phyloP scores from a whole-genome alignment of 441 rosid genomes.

The Pelargonium fulgidum region DNA sequence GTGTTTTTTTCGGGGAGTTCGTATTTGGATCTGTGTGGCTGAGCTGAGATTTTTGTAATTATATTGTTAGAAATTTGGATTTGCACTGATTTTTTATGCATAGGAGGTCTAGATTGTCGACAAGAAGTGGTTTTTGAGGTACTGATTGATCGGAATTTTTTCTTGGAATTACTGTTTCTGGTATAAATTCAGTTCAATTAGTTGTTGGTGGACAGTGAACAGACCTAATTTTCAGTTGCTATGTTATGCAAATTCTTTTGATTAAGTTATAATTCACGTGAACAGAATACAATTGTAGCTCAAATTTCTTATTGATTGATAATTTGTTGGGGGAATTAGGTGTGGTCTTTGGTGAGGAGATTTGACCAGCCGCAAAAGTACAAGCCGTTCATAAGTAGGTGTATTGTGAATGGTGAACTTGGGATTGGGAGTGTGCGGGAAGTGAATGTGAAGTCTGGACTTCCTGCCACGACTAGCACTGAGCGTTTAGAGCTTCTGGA shows the following conservation, averaged over 20 bases:
- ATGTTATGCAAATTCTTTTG: neutral
- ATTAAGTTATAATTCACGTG: neutral
- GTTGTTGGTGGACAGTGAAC: neutral
- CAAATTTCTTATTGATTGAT: neutral
- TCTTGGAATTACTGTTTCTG: neutral
- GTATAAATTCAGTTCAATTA: neutral
- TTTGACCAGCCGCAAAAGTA: conserved; percentile 26
- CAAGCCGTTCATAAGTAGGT: conserved; percentile 23
- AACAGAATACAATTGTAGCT: too few relatives aligned
- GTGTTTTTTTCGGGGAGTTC: neutral
- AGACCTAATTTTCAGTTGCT: neutral
- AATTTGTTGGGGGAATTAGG: neutral
- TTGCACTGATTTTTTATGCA: neutral
- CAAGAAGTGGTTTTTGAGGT: neutral
- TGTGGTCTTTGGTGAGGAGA: conserved; percentile 24
- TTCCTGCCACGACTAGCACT: conserved; percentile 23
- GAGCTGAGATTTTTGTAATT: conserved; percentile 6
- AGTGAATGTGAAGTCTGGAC: conserved; percentile 23
- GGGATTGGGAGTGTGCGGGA: conserved; percentile 24
- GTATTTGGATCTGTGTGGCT: conserved; percentile 6
- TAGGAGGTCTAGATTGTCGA: neutral
- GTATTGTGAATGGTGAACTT: conserved; percentile 21
- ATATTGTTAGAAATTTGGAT: neutral
- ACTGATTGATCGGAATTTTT: neutral
- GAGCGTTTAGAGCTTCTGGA: conserved; percentile 24